A percentile compares a stretch with the other conserved stretches of the same genome.
Conservation (phyloP, 371 early-diverging fungal genomes). For the Gilbertella persicaria region DNA sequence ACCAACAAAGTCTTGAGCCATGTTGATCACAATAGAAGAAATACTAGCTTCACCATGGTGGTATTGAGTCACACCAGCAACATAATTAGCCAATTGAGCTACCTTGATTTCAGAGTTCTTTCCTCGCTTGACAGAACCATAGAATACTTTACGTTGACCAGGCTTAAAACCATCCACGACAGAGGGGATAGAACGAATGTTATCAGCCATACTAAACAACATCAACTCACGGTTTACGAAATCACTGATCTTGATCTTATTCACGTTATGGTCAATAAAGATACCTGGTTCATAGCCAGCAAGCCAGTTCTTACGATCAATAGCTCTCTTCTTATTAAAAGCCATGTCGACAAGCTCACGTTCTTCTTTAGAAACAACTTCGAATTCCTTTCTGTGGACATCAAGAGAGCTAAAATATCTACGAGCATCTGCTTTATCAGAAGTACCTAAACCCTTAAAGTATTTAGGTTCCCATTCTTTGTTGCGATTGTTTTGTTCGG, state of each 20-base stretch:
- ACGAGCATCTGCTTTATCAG: constrained; percentile 90
- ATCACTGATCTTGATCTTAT: constrained; percentile 85
- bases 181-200: constrained; percentile 97
- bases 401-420: constrained; percentile 90
- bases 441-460: constrained; percentile 99
- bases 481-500: constrained; percentile 60
- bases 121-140: constrained; percentile 91
- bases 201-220: constrained; percentile 98
- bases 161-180: constrained; percentile 99
- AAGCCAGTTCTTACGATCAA: constrained; percentile 98
- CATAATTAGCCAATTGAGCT: constrained; percentile 94
- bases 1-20: constrained; percentile 99
- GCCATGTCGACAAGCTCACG: constrained; percentile 94
- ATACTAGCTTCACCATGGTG: constrained; percentile 98
- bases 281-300: constrained; percentile 88
- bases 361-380: constrained; percentile 65
- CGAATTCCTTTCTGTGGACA: constrained; percentile 91
- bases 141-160: constrained; percentile 98
- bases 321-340: constrained; percentile 97
- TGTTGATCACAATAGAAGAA: constrained; percentile 88
- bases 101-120: constrained; percentile 91
- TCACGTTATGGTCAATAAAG: constrained; percentile 87
- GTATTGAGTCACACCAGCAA: constrained; percentile 94
- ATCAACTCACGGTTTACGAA: constrained; percentile 99
- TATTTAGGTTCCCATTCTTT: constrained; percentile 92